phyloP scores from a whole-genome alignment of 2,329 filamentous ascomycete genomes.

The Hysterium pulicare region DNA sequence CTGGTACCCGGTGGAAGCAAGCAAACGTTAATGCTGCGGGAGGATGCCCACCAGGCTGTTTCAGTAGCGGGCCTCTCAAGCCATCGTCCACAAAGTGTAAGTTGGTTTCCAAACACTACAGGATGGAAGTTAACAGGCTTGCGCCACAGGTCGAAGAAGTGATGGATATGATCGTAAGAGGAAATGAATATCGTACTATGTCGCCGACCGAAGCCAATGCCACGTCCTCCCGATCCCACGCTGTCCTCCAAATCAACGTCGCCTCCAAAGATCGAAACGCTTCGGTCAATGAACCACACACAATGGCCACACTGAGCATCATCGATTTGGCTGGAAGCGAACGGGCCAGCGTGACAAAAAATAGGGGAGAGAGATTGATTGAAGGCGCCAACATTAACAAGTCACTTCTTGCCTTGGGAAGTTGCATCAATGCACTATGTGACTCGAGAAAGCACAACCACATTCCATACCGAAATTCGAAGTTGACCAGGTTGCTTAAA shows the following conservation, averaged over 20 bases:
- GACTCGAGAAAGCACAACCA: constrained; percentile 89
- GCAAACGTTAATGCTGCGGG: constrained; percentile 82
- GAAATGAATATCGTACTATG: constrained; percentile 92
- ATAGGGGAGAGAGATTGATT: constrained; percentile 82
- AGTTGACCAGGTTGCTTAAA: constrained; percentile 90
- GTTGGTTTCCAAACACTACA: constrained; percentile 5
- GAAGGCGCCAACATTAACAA: constrained; percentile 99
- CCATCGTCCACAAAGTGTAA: constrained; percentile 81
- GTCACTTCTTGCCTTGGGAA: constrained; percentile 86
- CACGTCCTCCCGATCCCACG: constrained; percentile 94
- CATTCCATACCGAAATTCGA: constrained; percentile 96
- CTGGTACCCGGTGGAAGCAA: constrained; percentile 82
- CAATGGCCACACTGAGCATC: constrained; percentile 96
- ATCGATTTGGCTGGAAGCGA: constrained; percentile 97
- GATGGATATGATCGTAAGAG: constrained; percentile 98
- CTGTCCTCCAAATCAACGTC: constrained; percentile 94
- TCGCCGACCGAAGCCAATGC: constrained; percentile 97
- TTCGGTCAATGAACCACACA: constrained; percentile 87
- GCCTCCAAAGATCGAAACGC: constrained; percentile 93
- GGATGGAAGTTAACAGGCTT: constrained; percentile 20
- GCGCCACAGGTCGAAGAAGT: constrained; percentile 67
- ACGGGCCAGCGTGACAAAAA: constrained; percentile 93
- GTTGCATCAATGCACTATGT: constrained; percentile 97
- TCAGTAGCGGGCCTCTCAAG: constrained; percentile 88
- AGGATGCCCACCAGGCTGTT: constrained; percentile 90